phyloP scores from a whole-genome alignment of 805 yeast genomes.

The Yarrowia keelungensis region DNA sequence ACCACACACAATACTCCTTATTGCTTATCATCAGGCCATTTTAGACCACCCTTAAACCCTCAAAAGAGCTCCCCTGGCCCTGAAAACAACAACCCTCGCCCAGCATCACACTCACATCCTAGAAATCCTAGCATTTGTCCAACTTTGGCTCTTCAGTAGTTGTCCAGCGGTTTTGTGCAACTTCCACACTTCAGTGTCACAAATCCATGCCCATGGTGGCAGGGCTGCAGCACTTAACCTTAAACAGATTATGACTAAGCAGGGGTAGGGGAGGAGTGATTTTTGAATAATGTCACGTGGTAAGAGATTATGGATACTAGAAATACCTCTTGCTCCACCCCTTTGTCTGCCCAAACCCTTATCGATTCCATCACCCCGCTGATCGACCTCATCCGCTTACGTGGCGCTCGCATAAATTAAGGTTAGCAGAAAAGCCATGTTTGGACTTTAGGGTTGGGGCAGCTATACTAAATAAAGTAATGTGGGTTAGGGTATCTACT shows the following conservation, averaged over 20 bases:
- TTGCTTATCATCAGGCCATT: too few species aligned
- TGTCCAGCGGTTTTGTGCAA: not conserved
- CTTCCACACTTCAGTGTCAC: not conserved
- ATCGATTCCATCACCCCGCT: constrained; percentile 10
- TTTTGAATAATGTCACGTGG: too few species aligned
- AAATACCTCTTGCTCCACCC: not conserved
- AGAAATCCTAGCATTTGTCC: constrained; percentile 22
- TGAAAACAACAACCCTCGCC: not conserved
- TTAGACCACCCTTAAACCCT: not conserved
- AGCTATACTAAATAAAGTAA: too few species aligned
- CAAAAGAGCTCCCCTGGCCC: not conserved
- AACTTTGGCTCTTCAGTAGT: not conserved
- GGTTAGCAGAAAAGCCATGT: not conserved
- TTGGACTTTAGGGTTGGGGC: not conserved
- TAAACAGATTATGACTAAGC: constrained; percentile 13
- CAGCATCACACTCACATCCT: constrained; percentile 19
- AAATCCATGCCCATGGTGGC: constrained; percentile 10
- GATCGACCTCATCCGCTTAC: constrained; percentile 26
- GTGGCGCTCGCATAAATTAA: constrained; percentile 4
- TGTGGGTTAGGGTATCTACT: too few species aligned
- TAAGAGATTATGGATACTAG: too few species aligned
- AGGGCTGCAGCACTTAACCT: constrained; percentile 3
- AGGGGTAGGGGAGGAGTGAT: too few species aligned
- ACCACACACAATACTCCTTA: too few species aligned
- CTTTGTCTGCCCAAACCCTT: constrained; percentile 3